Conservation (phyloP, 108 stramenopile species). For the Schizochytrium sp. region DNA sequence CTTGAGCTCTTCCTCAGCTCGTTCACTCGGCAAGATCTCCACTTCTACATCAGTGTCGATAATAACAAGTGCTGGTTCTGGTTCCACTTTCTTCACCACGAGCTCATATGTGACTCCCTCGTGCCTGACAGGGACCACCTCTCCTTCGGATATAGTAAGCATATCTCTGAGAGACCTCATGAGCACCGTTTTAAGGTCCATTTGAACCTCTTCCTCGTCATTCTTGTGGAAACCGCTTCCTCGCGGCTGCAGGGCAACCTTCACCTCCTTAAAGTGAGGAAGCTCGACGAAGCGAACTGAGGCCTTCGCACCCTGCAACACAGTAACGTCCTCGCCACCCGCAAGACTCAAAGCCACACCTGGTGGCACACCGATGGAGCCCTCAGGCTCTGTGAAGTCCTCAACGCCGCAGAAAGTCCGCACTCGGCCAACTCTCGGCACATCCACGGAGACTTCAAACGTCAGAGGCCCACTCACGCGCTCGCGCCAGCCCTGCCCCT, state of each 20-base stretch:
- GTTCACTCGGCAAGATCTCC: constrained; percentile 48
- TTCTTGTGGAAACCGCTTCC: constrained; percentile 31
- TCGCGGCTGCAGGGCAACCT: constrained; percentile 50
- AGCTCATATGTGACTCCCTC: constrained; percentile 49
- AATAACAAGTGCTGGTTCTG: constrained; percentile 24
- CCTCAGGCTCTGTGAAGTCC: constrained; percentile 38
- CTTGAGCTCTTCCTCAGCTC: constrained; percentile 13
- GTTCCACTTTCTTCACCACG: not conserved
- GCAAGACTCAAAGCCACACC: constrained; percentile 17
- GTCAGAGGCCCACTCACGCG: not conserved
- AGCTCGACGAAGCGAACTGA: constrained; percentile 2
- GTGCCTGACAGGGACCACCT: constrained; percentile 10
- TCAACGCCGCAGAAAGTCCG: constrained; percentile 48
- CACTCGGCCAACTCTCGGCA: not conserved
- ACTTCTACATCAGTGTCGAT: constrained; percentile 40
- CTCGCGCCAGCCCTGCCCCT: constrained; percentile 36
- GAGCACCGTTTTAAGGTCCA: constrained; percentile 39
- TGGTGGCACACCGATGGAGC: not conserved
- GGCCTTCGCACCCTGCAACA: not conserved
- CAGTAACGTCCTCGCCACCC: not conserved
- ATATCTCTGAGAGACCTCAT: constrained; percentile 31
- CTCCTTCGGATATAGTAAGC: constrained; percentile 47
- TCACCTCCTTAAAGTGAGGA: constrained; percentile 10
- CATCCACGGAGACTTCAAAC: not conserved
- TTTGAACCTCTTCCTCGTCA: constrained; percentile 35